Percentiles rank a stretch among this genome's conserved stretches.
These are phyloP conservation scores for Paracoccidioides lutzii DNA, from an alignment of 2,329 filamentous ascomycete genomes.

Conservation along the genomic window DNA sequence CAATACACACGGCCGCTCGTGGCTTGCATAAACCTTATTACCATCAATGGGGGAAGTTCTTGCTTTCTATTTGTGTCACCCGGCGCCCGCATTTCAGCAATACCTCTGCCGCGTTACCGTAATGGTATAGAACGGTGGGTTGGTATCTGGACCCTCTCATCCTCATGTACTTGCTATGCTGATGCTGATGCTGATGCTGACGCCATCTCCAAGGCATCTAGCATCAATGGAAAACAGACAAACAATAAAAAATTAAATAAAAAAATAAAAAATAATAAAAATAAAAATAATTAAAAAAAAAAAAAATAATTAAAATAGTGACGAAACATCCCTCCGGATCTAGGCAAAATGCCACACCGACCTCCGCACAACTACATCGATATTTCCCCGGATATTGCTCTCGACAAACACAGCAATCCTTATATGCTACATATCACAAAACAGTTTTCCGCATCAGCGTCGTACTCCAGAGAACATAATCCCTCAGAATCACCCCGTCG, in stretches of 20 bases:
- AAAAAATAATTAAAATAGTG: too few relatives aligned
- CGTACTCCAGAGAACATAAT: too few relatives aligned
- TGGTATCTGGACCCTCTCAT: neutral
- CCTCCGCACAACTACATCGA: too few relatives aligned
- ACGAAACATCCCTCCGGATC: too few relatives aligned
- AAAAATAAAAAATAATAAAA: too few relatives aligned
- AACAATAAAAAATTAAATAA: neutral
- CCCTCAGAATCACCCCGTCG: neutral
- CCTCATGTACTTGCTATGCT: too few relatives aligned
- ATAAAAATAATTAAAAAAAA: too few relatives aligned
- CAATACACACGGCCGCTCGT: neutral
- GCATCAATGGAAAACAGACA: neutral
- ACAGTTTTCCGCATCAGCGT: too few relatives aligned
- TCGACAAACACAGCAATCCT: too few relatives aligned
- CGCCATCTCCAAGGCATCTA: neutral
- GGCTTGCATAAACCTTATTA: neutral
- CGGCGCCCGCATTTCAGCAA: neutral
- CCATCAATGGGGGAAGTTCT: neutral
- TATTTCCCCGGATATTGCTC: too few relatives aligned
- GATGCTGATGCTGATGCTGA: neutral
- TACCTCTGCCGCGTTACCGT: neutral
- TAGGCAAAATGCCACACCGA: too few relatives aligned
- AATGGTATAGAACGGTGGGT: neutral
- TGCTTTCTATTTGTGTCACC: neutral
- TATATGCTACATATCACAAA: too few relatives aligned